Conservation (phyloP, 75 land plant genomes). For the Sequoiadendron giganteum region DNA sequence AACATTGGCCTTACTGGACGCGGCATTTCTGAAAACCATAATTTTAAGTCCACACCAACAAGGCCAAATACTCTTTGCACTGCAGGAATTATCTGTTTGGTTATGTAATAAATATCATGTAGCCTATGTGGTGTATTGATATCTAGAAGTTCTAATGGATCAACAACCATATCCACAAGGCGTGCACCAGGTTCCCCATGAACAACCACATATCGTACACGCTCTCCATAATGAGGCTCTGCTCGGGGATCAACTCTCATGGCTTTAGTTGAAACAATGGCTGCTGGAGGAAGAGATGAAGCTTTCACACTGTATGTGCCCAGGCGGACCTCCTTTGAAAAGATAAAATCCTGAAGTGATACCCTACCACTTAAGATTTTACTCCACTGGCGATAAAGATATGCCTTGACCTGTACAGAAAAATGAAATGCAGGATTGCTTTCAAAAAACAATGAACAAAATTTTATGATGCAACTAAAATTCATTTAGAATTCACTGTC, state of each 20-base stretch:
- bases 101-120: constrained; percentile 90
- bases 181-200: constrained; percentile 97
- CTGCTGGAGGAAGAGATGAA: constrained; percentile 88
- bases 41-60: constrained; percentile 72
- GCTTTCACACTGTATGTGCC: constrained; percentile 80
- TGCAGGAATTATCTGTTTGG: constrained; percentile 95
- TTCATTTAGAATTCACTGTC: not conserved
- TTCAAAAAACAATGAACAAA: not conserved
- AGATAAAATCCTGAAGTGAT: constrained; percentile 85
- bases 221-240: constrained; percentile 87
- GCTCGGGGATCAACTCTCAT: constrained; percentile 89
- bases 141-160: constrained; percentile 71
- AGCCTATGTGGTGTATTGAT: constrained; percentile 58
- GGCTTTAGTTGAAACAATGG: constrained; percentile 92
- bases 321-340: constrained; percentile 94
- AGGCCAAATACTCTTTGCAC: constrained; percentile 90
- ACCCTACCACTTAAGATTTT: constrained; percentile 77
- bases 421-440: not conserved
- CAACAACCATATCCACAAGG: constrained; percentile 87
- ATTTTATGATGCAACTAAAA: not conserved
- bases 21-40: constrained; percentile 79
- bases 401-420: constrained; percentile 64
- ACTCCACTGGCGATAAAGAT: constrained; percentile 87
- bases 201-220: constrained; percentile 88
- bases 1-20: constrained; percentile 54